Evolutionary conservation across 257 asterid genomes (phyloP), one percentile per base, ranked within the genome.

Genomic region (Salvia miltiorrhiza): DNA sequence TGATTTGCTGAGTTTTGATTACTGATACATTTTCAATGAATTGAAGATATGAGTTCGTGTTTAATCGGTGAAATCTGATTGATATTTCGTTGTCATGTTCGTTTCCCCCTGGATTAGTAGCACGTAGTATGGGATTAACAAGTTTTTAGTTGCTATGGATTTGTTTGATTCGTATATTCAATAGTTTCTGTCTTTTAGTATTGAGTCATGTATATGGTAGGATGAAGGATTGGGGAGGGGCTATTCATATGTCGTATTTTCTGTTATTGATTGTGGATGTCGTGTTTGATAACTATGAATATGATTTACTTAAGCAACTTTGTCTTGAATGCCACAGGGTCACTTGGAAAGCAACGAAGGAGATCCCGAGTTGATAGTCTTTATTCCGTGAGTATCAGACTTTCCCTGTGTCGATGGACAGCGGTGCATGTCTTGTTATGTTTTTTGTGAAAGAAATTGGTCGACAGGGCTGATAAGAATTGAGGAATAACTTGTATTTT

Each of bases 301-400:
- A 13, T 57, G 19, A 0, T 20, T 14, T 30, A 43, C 74, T 54
- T 69, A 43, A 14, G 13, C 39, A 47, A 23, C 48, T 63, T 60
- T 49, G 33, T 62, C 37, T 65, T 21, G 44, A 49, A 62, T 72
- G 61, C 53, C 21, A 52, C 88, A 93, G 99, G 96, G 94, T 80
- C 75, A 82, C 81, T 77, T 93, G 91, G 99, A 93, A 82, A 93
- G 97, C 95, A 93, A 93, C 74, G 89, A 82, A 49, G 97, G 95
- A 13, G 99, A 93, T 80, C 97, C 99, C 1, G 97, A 93, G 83
- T 78, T 93, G 84, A 89, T 93, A 72, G 93, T 93, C 73, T 89
- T 88, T 77, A 93, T 93, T 54, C 99, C 97, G 97, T 93, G 82
- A 87, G 96, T 83, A 62, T 55, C 47, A 35, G 39, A 35, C 52